Percentiles rank a stretch among this genome's conserved stretches.
Evolutionary conservation across 345 rosid species (phyloP).

Genomic region (Cochlearia excelsa): DNA sequence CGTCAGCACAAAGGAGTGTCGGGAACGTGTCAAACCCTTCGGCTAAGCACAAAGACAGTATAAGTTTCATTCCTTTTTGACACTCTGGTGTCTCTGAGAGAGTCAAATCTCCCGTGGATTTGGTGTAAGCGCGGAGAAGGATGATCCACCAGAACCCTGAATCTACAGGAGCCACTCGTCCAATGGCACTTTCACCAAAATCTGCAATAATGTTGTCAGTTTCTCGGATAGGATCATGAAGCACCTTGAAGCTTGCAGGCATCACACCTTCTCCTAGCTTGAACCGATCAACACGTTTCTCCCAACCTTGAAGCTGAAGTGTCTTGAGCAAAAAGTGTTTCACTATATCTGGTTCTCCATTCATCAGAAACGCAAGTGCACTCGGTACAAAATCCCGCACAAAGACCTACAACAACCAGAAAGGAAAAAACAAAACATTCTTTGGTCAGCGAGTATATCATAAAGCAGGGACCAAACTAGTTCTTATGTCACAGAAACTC

Average conservation of each 20-base stretch:
- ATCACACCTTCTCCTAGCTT: slow-evolving; percentile 84
- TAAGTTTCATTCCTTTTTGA: slow-evolving; percentile 81
- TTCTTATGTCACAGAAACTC: too few relatives aligned
- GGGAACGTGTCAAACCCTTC: slow-evolving; percentile 93
- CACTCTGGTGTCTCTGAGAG: slow-evolving; percentile 72
- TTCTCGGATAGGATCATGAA: slow-evolving; percentile 65
- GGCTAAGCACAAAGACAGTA: slow-evolving; percentile 63
- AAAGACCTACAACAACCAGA: slow-evolving; percentile 50
- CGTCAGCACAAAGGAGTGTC: slow-evolving; percentile 24
- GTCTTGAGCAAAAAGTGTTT: slow-evolving; percentile 76
- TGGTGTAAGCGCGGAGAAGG: slow-evolving; percentile 83
- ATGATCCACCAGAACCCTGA: slow-evolving; percentile 97
- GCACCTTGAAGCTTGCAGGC: slow-evolving; percentile 95
- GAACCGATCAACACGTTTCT: slow-evolving; percentile 68
- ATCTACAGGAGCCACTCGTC: slow-evolving; percentile 89
- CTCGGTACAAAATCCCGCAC: slow-evolving; percentile 89
- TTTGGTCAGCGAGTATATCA: too few relatives aligned
- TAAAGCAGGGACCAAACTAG: too few relatives aligned
- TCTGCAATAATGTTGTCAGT: slow-evolving; percentile 73
- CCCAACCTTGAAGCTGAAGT: slow-evolving; percentile 79
- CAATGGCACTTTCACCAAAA: slow-evolving; percentile 88
- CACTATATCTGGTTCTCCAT: slow-evolving; percentile 80
- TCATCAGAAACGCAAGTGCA: slow-evolving; percentile 85
- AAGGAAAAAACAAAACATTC: too few relatives aligned
- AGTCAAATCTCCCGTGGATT: slow-evolving; percentile 76